Evolutionary conservation across 129 eudicot genomes (phyloP), one percentile per base, ranked within the genome.

Genomic region (Chrysanthemum makinoi): DNA sequence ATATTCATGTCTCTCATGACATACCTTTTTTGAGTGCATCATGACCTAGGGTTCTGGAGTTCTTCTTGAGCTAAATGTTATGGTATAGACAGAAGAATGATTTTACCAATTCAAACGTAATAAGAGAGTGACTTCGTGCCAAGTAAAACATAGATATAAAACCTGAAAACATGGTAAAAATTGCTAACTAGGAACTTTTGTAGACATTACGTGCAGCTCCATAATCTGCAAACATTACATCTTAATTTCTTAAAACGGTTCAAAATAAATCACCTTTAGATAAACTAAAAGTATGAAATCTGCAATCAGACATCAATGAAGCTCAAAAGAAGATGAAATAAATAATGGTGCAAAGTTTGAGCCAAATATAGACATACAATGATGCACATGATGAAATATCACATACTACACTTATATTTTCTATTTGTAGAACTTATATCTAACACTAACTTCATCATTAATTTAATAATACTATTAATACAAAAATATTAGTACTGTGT

Each of bases 401-500:
- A 1, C 50, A 44, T 24, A 55, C 14, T 18, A 69, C 49, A 43
- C 66, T 43, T 51, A 13, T 70, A 77, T 63, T 53, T 69, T 8
- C 46, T 39, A 70, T 15, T 54, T 22, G 0, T n/a, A 16, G 62
- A 44, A n/a, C n/a, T 10, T 61, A 69, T 62, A 49, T 59, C 28
- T 53, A 74, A 65, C 26, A 54, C 16, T 14, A 24, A 14, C 53
- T 39, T 71, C 10, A 62, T 0, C 57, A 62, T 48, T 52, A 12
- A 44, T 48, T 65, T 65, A 61, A n/a, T n/a, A n/a, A 72, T 1
- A 13, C 48, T 61, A 13, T 39, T 7, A 4, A 28, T 52, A 63
- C 51, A 33, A 59, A 48, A n/a, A 20, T 24, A 59, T 72, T 22
- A 7, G 8, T 62, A 57, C 3, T 15, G 20, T 20, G 60, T 44